A percentile compares a stretch with the other conserved stretches of the same genome.
These are phyloP conservation scores for Corymbia calophylla DNA, from an alignment of 441 rosid species.

Conservation along the genomic window DNA sequence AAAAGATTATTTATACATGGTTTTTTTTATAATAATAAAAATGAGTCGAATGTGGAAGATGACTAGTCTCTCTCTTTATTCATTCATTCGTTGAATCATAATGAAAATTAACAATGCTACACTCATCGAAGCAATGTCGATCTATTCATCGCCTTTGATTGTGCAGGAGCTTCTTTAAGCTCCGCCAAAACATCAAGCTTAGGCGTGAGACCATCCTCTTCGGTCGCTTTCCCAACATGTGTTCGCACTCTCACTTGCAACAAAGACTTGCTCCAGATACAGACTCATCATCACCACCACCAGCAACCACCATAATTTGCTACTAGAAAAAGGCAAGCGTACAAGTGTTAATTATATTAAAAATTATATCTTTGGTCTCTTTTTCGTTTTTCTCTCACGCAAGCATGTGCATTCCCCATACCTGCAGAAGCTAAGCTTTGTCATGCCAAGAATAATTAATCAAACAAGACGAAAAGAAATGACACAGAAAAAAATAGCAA, in stretches of 20 bases:
- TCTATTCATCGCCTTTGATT: not conserved
- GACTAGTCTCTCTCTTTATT: not conserved
- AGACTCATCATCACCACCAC: not conserved
- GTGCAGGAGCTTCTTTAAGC: conserved; percentile 49
- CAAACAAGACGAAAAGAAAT: not conserved
- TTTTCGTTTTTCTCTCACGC: not conserved
- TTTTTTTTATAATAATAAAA: not conserved
- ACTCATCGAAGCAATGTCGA: not conserved
- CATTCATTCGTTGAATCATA: not conserved
- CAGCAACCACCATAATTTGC: not conserved
- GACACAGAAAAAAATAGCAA: not conserved
- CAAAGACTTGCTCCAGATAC: conserved; percentile 28
- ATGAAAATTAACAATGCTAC: not conserved
- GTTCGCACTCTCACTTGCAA: conserved; percentile 46
- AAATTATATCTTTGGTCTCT: not conserved
- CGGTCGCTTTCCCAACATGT: conserved; percentile 26
- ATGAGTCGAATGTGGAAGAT: not conserved
- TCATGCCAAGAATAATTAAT: not conserved
- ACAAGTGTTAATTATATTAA: conserved; percentile 27
- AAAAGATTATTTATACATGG: not conserved
- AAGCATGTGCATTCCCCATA: not conserved
- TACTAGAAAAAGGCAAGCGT: conserved; percentile 14
- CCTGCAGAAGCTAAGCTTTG: not conserved
- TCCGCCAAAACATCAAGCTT: conserved; percentile 52
- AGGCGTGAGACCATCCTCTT: conserved; percentile 50